Base-by-base conservation (phyloP, 2,329 filamentous ascomycete species). In the Penicillium sp. region DNA sequence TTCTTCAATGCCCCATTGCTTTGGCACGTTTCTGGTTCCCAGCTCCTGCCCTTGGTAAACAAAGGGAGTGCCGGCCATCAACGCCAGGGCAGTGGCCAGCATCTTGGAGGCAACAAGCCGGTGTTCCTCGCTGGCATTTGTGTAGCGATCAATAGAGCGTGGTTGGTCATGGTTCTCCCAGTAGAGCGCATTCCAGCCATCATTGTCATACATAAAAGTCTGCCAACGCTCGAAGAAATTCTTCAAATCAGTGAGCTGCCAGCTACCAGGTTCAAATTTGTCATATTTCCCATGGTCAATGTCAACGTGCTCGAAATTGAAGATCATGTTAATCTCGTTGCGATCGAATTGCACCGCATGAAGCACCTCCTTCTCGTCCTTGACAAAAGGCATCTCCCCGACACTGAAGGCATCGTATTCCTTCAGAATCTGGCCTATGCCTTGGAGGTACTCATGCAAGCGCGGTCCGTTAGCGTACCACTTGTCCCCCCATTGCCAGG, bases 41-140 rank as follows among this genome's bases (percentile, higher is more conserved):
- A 87, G 73, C 66, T 87, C 84, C 62, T 87, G 82, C 11, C 84
- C 84, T 64, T 87, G 83, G 62, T 85, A 87, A n/a, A 87, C 69
- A 60, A 84, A 87, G 0, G 82, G 74, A 0, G 84, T 86, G 13
- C 83, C 84, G 2, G 79, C 63, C 53, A 84, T 79, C 41, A 81
- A 72, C 3, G 72, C 75, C 50, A 82, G 72, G 53, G 83, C 75
- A 8, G 79, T 72, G 16, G 81, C 77, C 13, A 86, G 69, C 67
- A 85, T 76, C 67, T 86, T 86, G 9, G 78, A 79, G 14, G 79
- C 77, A 6, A 70, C 62, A 8, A 67, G 65, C 9, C 80, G 74
- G 56, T 77, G 67, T 57, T 76, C 68, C 3, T 77, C 75, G n/a
- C 69, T 69, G 30, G 80, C 77, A 37, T 73, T 69, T 5, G 73